These are phyloP conservation scores for Sporothrix inflata DNA, from an alignment of 2,329 filamentous ascomycete genomes.

Conservation along the genomic window DNA sequence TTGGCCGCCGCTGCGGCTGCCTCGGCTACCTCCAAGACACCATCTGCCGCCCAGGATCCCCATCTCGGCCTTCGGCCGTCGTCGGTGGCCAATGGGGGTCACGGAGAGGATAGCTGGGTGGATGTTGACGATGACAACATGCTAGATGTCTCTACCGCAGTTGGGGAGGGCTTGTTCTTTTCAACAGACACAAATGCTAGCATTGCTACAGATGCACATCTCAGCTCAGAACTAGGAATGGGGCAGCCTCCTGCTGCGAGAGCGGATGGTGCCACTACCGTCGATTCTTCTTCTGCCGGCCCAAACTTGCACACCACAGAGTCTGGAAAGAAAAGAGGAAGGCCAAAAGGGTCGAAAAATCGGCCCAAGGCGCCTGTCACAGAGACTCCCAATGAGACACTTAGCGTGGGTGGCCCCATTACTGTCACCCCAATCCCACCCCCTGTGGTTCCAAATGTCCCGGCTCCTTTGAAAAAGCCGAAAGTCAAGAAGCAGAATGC, in stretches of 20 bases:
- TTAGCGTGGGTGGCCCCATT: conserved; percentile 4
- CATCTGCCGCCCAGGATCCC: background rate
- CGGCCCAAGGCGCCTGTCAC: conserved; percentile 43
- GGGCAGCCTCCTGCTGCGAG: background rate
- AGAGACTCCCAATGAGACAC: background rate
- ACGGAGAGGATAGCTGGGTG: conserved; percentile 50
- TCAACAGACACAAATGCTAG: background rate
- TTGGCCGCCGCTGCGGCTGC: conserved; percentile 20
- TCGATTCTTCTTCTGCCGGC: background rate
- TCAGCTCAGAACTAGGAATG: background rate
- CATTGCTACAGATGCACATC: background rate
- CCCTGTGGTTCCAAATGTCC: conserved; percentile 34
- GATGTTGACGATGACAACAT: conserved; percentile 49
- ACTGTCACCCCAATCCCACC: conserved; percentile 33
- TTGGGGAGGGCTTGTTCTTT: conserved; percentile 32
- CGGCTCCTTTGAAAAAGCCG: conserved; percentile 35
- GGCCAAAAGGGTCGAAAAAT: conserved; percentile 59
- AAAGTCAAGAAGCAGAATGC: conserved; percentile 48
- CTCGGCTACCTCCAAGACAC: background rate
- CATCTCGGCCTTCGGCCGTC: background rate
- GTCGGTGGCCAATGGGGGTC: conserved; percentile 9
- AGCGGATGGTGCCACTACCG: background rate
- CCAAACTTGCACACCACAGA: background rate
- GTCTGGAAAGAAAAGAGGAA: conserved; percentile 47
- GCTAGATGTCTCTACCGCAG: conserved; percentile 36